Base-by-base conservation (phyloP, 306 rosid species). In the Chamaecrista fasciculata region DNA sequence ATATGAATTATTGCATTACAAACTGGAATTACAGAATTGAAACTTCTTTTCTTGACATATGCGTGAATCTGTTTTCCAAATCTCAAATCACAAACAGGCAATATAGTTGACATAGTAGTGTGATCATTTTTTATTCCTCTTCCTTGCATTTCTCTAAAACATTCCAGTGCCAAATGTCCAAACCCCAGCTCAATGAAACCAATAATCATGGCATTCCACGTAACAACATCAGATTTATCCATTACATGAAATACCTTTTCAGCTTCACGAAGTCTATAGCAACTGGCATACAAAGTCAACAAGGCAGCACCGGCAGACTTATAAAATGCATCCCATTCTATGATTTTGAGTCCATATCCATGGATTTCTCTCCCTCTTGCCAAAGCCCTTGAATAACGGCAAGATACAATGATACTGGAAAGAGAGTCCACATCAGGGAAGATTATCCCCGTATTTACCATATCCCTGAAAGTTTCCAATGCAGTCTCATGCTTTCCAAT, bases 151-250 rank as follows among this genome's bases (percentile, higher is more conserved):
- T 79, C 74, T 28, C 62, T 62, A 8, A 85, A 82, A 64, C 65
- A 43, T 57, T 70, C 75, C 16, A 85, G 62, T 12, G 85, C 86
- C 62, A 67, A 50, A 70, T 43, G 47, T 34, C 65, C 79, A 26
- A 70, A 26, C 25, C 83, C 86, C 40, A 42, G 52, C 53, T 85
- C 81, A 66, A 50, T 42, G 40, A 73, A 73, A 57, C 83, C 75
- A 26, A 56, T 71, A 62, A 79, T 82, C 89, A 76, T 81, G 25
- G 86, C 84, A 71, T 85, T 85, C 84, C 86, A 85, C 1, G 86
- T 76, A 71, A 82, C 75, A 62, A 67, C 75, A 72, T 85, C 81
- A 51, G 75, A 64, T 56, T 63, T 70, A 49, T 85, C 77, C 86
- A 79, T 85, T 29, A 69, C 16, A 28, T 6, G 28, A 71, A 82